phyloP scores from a whole-genome alignment of 768 basidiomycete species.

The Phlebiopsis gigantea region DNA sequence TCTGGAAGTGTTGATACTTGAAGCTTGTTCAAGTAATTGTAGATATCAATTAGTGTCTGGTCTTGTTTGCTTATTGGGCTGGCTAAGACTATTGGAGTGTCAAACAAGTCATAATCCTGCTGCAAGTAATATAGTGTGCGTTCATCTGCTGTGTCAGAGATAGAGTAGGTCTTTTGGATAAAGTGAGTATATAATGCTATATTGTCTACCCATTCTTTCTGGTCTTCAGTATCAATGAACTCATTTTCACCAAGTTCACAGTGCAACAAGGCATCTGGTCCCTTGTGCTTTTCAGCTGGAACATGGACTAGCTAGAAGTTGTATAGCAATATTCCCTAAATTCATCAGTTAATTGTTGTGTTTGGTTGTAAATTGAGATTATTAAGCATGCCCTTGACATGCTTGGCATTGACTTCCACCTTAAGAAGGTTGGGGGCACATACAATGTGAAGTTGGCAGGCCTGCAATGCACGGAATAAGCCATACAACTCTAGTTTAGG shows the following conservation, averaged over 20 bases:
- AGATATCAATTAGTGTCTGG: conserved; percentile 36
- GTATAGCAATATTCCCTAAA: conserved; percentile 32
- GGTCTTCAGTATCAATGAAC: conserved; percentile 8
- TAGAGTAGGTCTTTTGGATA: not conserved
- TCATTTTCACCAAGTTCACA: conserved; percentile 14
- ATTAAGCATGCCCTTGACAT: conserved; percentile 40
- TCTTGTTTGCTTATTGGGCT: conserved; percentile 33
- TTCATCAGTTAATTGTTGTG: conserved; percentile 37
- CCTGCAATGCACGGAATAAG: conserved; percentile 18
- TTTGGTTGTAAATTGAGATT: conserved; percentile 32
- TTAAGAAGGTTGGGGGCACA: conserved; percentile 27
- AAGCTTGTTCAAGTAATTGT: conserved; percentile 15
- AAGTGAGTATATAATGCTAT: not conserved
- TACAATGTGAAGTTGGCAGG: conserved; percentile 21
- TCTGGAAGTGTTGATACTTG: conserved; percentile 15
- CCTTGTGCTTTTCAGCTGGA: conserved; percentile 27
- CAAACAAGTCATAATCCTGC: not conserved
- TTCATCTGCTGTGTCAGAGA: not conserved
- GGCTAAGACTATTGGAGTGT: conserved; percentile 17
- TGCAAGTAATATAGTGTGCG: too few species aligned
- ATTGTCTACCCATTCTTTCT: not conserved
- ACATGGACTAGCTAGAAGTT: conserved; percentile 34
- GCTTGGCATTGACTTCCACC: conserved; percentile 35
- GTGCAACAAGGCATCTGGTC: conserved; percentile 35
- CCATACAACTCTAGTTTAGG: conserved; percentile 28